Conservation (phyloP, 495 filamentous ascomycete species). For the Penicillium salamii region DNA sequence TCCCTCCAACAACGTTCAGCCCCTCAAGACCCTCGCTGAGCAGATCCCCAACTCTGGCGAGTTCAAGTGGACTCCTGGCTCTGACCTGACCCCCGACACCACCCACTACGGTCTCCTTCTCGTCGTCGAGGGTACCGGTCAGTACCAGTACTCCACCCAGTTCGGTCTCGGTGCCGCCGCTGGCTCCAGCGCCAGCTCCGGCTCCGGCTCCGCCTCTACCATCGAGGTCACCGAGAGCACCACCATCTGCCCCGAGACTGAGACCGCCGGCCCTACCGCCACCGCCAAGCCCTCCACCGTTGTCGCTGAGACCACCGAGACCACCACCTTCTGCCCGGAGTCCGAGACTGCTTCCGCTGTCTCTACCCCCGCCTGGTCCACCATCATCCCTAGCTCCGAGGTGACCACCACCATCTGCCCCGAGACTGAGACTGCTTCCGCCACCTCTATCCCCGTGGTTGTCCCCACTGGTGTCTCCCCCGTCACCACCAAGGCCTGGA, state of each 20-base stretch:
- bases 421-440: constrained; percentile 15
- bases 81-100: constrained; percentile 43
- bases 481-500: constrained; percentile 13
- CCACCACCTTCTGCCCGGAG: too few relatives aligned
- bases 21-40: constrained; percentile 54
- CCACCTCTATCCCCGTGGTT: constrained; percentile 16
- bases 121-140: constrained; percentile 58
- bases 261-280: constrained; percentile 17
- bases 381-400: constrained; percentile 21
- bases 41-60: constrained; percentile 55
- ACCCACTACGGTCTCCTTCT: constrained; percentile 66
- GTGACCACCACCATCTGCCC: constrained; percentile 26
- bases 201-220: constrained; percentile 18
- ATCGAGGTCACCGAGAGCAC: constrained; percentile 19
- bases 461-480: constrained; percentile 20
- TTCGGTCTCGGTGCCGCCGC: constrained; percentile 60
- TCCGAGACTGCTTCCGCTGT: constrained; percentile 9
- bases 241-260: constrained; percentile 22
- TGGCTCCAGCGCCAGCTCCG: constrained; percentile 13
- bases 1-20: constrained; percentile 53
- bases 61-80: constrained; percentile 55
- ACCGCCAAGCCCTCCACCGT: constrained; percentile 5
- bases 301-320: constrained; percentile 3
- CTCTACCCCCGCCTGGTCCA: neutral
- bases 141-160: constrained; percentile 68